Conservation (phyloP, 768 basidiomycete genomes). For the Phanerochaete sordida region DNA sequence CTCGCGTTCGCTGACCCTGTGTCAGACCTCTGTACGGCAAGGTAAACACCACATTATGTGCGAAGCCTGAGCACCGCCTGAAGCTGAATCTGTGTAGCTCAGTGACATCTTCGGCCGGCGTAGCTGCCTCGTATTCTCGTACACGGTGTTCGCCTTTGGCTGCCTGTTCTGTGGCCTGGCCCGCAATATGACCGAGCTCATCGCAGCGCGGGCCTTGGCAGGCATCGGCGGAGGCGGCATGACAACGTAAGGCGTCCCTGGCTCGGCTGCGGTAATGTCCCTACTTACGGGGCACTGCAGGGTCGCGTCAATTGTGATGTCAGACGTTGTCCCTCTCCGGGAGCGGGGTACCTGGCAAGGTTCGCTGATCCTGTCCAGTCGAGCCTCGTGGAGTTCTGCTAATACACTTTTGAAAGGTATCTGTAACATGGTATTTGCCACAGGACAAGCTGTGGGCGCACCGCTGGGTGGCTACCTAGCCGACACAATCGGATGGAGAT, state of each 20-base stretch:
- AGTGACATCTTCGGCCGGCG: slow-evolving; percentile 67
- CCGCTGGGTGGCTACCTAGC: slow-evolving; percentile 61
- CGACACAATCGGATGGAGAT: slow-evolving; percentile 67
- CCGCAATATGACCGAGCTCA: slow-evolving; percentile 49
- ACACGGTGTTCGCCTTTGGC: slow-evolving; percentile 50
- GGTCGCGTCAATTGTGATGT: slow-evolving; percentile 61
- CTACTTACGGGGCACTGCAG: slow-evolving; percentile 26
- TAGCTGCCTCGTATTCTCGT: slow-evolving; percentile 51
- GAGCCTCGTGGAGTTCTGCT: no score
- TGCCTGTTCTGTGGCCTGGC: slow-evolving; percentile 52
- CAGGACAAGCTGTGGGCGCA: slow-evolving; percentile 56
- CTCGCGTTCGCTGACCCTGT: no score
- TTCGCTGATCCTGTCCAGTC: slow-evolving; percentile 10
- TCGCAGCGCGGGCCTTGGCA: slow-evolving; percentile 49
- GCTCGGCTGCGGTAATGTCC: not conserved
- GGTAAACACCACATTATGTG: slow-evolving; percentile 2
- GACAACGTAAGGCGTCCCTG: slow-evolving; percentile 48
- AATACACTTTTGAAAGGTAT: slow-evolving; percentile 34
- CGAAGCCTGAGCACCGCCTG: not conserved
- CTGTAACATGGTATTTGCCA: slow-evolving; percentile 56
- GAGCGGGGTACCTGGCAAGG: slow-evolving; percentile 72
- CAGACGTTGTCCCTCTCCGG: slow-evolving; percentile 60
- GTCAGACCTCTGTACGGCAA: slow-evolving; percentile 63
- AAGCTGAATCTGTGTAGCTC: slow-evolving; percentile 15
- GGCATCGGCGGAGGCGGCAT: slow-evolving; percentile 64